These are phyloP conservation scores for Sarcomyxa edulis DNA, from an alignment of 768 basidiomycete species.

Conservation along the genomic window DNA sequence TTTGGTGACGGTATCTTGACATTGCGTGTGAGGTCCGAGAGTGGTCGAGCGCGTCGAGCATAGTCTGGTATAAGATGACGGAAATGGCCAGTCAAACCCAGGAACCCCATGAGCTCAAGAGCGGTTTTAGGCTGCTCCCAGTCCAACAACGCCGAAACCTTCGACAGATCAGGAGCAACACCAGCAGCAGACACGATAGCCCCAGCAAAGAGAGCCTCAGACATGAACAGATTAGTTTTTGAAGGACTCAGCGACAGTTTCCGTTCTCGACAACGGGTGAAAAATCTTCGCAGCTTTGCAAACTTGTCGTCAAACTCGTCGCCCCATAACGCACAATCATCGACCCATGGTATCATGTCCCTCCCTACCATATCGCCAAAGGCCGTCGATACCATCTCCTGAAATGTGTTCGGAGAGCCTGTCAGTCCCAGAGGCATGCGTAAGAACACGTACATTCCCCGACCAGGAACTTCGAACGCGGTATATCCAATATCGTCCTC, in stretches of 20 bases:
- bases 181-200: slow-evolving; percentile 22
- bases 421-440: slow-evolving; percentile 1
- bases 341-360: background rate
- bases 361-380: slow-evolving; percentile 1
- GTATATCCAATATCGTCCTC: background rate
- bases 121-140: slow-evolving; percentile 23
- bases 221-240: background rate
- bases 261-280: slow-evolving; percentile 1
- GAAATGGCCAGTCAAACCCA: slow-evolving; percentile 30
- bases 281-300: background rate
- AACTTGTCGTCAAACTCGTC: background rate
- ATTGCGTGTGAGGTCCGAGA: no score
- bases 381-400: background rate
- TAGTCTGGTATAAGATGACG: slow-evolving; percentile 28
- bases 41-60: slow-evolving; percentile 20
- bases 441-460: background rate
- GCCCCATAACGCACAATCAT: background rate
- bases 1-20: no score
- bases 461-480: background rate
- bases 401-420: background rate
- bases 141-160: slow-evolving; percentile 31
- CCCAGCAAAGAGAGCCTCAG: background rate
- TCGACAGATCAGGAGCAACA: slow-evolving; percentile 27
- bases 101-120: slow-evolving; percentile 23
- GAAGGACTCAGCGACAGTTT: slow-evolving; percentile 1